Base-by-base conservation (phyloP, 345 rosid species). In the Gossypium stocksii region DNA sequence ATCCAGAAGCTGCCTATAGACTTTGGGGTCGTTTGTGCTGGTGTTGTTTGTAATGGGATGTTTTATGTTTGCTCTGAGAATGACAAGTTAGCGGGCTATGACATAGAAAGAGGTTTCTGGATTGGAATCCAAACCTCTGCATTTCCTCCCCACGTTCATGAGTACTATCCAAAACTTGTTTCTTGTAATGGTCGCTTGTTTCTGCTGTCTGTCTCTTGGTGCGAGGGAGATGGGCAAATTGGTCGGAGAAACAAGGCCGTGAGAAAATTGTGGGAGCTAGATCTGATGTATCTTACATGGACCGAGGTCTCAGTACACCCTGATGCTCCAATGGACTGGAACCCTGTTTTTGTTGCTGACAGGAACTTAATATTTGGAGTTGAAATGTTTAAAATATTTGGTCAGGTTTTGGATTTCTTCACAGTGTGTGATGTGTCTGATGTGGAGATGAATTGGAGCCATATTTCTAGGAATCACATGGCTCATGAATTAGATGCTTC, bases 301-400 rank as follows among this genome's bases (percentile, higher is more conserved):
- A 74, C 83, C 2, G 91, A 89, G 80, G 96, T 86, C 56, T 90
- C 94, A 0, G 89, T 89, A n/a, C 98, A 95, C 76, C 99, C 98
- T 0, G 99, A 93, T 70, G 99, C 99, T 14, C 99, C 99, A n/a
- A 93, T 95, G 97, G 99, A 95, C 80, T 95, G 97, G 99, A 91
- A 89, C 61, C 97, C 96, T n/a, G 80, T 87, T 34, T 95, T 90
- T 81, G 99, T 89, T 15, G 86, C 96, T 0, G 97, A 91, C 76
- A 81, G 80, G 78, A 85, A 86, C 82, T 71, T 82, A 58, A 81
- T 95, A 49, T 89, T 90, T 78, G 99, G 98, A 62, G 87, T 93
- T 60, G 99, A 93, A 84, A 93, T 93, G 99, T 93, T 93, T 85
- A 95, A 95, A 82, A 95, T 95, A 74, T 93, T 95, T 78, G 99